Base-by-base conservation (phyloP, 2,329 filamentous ascomycete species). In the Pseudopithomyces chartarum region DNA sequence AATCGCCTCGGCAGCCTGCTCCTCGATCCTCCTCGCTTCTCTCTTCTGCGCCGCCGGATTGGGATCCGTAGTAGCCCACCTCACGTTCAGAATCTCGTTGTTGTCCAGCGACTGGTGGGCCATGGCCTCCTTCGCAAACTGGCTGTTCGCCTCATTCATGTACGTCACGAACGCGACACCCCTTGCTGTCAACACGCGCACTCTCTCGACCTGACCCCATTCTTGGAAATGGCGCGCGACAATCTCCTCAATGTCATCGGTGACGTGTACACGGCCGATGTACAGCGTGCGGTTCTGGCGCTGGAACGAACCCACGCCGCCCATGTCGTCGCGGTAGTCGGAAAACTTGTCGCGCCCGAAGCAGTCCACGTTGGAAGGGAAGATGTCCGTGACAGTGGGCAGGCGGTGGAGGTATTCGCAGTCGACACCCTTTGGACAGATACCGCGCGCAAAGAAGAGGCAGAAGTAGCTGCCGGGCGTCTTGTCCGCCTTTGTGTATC, bases 111-210 rank as follows among this genome's bases (percentile, higher is more conserved):
- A 87, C 78, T 99, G 95, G 72, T 97, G 92, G 5, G 92, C 91
- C 94, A 99, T 98, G 0, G 95, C 91, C 76, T 97, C 92, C 73
- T 94, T 77, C 22, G 75, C 75, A 45, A 78, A 77, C 55, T 77
- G 73, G 1, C 61, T 59, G 52, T 77, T 78, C n/a, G 75, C 75
- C 52, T 97, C 91, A 73, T 97, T 97, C 22, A 86, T 85, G 73
- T 98, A 98, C 10, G 96, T 99, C 54, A 99, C 88, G 74, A 99
- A 99, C 0, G 89, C 96, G 19, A 99, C 95, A 53, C 95, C 96
- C 39, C 94, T 82, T 1, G 87, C 88, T 55, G 96, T 97, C 13
- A 99, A 81, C 2, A 98, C 94, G 26, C 95, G 88, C 45, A 89
- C 88, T 43, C 95, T 86, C 74, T 98, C 94, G 48, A 99, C 82